Evolutionary conservation across 192 early-diverging fungal species (phyloP), one percentile per base, ranked within the genome.

Genomic region (Backusella morwellensis): DNA sequence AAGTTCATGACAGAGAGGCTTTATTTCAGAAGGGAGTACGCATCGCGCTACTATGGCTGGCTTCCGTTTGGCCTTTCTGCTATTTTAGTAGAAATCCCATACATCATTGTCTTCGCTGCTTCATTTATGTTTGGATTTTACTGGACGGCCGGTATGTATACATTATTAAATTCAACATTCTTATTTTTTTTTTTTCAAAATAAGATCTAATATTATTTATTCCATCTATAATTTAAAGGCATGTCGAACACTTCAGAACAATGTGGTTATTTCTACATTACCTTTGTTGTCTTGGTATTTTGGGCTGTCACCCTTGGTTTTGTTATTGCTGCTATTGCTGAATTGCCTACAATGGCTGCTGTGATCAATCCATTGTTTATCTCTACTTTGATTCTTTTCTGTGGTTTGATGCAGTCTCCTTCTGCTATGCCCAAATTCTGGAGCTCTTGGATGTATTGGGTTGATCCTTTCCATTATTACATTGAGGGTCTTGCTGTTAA

Each of bases 91-190:
- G 92, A 95, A 69, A 83, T 91, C 29, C 94, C 94, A 1, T 95
- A 92, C 63, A 86, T 90, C 0, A 56, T 92, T 12, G 52, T 93
- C n/a, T 79, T 88, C 32, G 82, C 87, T 47, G 91, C 93, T 0
- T 38, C 86, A 56, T 92, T 90, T 78, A 93, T 93, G 82, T 73
- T 90, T n/a, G 81, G 87, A 54, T 93, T 92, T 54, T 95, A 95
- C 85, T 95, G 91, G 90, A 86, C 90, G 21, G 85, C 89, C 32
- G 32, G 32, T 32, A 32, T 32, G 32, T 32, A 32, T 32, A 32
- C 32, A 32, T 32, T 32, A 32, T 32, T 3, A 32, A 32, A 32
- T 32, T 32, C 32, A 32, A 32, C 32, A 32, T 32, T 3, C 29
- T 32, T 32, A 32, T 1, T 32, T 32, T 32, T 32, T 32, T 32